Conservation (phyloP, 768 basidiomycete genomes). For the Rhodosporidiobolus odoratus region DNA sequence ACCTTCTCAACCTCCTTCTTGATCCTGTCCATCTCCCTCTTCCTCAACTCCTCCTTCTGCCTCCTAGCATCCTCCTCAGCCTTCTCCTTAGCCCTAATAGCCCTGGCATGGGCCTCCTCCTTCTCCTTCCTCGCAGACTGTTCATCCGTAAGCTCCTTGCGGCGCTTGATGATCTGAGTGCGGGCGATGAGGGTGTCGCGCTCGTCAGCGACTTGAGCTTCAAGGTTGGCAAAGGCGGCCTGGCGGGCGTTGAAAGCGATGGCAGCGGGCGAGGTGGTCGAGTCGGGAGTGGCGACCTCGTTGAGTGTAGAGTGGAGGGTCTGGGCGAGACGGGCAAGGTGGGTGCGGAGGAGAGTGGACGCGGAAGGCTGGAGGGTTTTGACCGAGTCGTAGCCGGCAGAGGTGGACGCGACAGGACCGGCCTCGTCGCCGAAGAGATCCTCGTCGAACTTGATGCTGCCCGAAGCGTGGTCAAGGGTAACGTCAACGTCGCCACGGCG, state of each 20-base stretch:
- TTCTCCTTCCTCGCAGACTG: slow-evolving; percentile 42
- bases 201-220: slow-evolving; percentile 65
- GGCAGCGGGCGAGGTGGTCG: slow-evolving; percentile 50
- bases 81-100: slow-evolving; percentile 34
- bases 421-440: slow-evolving; percentile 49
- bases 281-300: slow-evolving; percentile 49
- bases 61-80: slow-evolving; percentile 48
- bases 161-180: slow-evolving; percentile 41
- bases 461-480: slow-evolving; percentile 79
- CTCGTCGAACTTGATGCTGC: slow-evolving; percentile 77
- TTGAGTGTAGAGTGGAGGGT: slow-evolving; percentile 56
- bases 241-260: slow-evolving; percentile 55
- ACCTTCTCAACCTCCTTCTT: slow-evolving; percentile 62
- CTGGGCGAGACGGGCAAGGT: slow-evolving; percentile 68
- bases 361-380: slow-evolving; percentile 62
- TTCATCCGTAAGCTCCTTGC: slow-evolving; percentile 42
- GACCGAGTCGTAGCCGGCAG: slow-evolving; percentile 47
- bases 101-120: slow-evolving; percentile 41
- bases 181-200: slow-evolving; percentile 52
- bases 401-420: slow-evolving; percentile 47
- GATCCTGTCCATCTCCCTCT: slow-evolving; percentile 53
- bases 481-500: slow-evolving; percentile 75
- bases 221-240: slow-evolving; percentile 54
- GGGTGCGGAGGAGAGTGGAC: slow-evolving; percentile 66
- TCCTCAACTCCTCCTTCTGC: slow-evolving; percentile 61